A percentile compares a stretch with the other conserved stretches of the same genome.
These are phyloP conservation scores for Plasmodium inui DNA, from an alignment of 169 alveolate species.

Conservation along the genomic window DNA sequence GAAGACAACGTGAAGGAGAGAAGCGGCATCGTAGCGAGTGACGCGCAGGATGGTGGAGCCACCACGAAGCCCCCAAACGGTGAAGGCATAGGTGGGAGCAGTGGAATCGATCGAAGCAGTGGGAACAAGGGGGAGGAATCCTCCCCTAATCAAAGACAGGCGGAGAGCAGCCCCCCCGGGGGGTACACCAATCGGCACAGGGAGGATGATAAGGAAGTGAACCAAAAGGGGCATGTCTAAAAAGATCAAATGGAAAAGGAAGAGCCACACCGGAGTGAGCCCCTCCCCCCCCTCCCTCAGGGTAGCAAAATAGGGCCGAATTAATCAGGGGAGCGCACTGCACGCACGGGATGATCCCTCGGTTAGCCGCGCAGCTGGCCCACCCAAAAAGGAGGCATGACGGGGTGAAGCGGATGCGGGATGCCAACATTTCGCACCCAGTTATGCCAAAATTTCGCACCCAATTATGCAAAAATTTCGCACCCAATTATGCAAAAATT, in stretches of 20 bases:
- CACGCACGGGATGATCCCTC: neutral
- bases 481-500: too few relatives aligned
- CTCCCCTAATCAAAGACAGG: neutral
- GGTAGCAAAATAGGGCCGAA: neutral
- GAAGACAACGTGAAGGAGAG: neutral
- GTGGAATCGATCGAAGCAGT: neutral
- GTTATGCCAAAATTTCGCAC: neutral
- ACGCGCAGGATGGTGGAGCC: neutral
- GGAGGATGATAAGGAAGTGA: neutral
- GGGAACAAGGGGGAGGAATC: neutral
- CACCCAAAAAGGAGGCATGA: neutral
- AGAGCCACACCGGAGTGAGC: neutral
- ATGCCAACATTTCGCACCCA: neutral
- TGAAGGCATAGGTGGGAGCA: neutral
- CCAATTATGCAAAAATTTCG: too few relatives aligned
- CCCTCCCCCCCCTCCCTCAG: neutral
- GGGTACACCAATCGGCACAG: neutral
- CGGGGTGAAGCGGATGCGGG: neutral
- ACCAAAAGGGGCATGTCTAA: neutral
- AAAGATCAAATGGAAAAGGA: neutral
- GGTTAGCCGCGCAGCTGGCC: neutral
- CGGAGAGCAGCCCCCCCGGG: neutral
- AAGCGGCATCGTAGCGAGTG: neutral
- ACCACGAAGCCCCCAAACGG: neutral
- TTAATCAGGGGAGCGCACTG: neutral